A percentile compares a stretch with the other conserved stretches of the same genome.
Conservation (phyloP, 176 grass and related monocot genomes). For the Miscanthus lutarioriparius region DNA sequence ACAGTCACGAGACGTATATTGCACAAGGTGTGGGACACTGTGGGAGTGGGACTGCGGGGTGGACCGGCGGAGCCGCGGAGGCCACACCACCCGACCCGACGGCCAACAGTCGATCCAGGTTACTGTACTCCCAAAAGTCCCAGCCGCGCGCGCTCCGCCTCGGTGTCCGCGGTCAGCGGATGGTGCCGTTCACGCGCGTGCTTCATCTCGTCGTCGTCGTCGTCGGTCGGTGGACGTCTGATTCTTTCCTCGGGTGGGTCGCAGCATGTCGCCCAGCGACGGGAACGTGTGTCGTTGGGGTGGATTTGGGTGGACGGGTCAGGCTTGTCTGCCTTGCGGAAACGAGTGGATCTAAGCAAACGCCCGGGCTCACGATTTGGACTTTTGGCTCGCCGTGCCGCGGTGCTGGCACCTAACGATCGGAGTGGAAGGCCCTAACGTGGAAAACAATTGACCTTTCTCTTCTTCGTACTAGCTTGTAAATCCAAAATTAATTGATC, state of each 20-base stretch:
- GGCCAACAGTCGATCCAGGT: too few species aligned
- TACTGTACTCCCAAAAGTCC: neutral
- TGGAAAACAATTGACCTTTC: neutral
- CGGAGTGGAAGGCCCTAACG: neutral
- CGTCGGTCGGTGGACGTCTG: neutral
- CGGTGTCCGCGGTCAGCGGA: neutral
- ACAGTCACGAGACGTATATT: too few species aligned
- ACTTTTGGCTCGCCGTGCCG: neutral
- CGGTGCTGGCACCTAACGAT: neutral
- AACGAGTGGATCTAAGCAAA: neutral
- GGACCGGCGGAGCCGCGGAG: too few species aligned
- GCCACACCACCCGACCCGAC: neutral
- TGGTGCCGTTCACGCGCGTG: neutral
- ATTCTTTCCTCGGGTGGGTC: neutral
- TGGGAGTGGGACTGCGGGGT: too few species aligned
- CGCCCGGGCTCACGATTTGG: neutral
- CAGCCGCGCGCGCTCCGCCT: neutral
- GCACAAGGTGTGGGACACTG: too few species aligned
- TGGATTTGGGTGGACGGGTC: neutral
- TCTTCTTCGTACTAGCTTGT: too few species aligned
- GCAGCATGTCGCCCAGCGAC: neutral
- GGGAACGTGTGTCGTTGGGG: conserved; percentile 6
- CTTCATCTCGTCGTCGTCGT: neutral
- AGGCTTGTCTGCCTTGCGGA: neutral
- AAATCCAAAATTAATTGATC: too few species aligned